Base-by-base conservation (phyloP, 129 eudicot species). In the Glebionis coronaria region DNA sequence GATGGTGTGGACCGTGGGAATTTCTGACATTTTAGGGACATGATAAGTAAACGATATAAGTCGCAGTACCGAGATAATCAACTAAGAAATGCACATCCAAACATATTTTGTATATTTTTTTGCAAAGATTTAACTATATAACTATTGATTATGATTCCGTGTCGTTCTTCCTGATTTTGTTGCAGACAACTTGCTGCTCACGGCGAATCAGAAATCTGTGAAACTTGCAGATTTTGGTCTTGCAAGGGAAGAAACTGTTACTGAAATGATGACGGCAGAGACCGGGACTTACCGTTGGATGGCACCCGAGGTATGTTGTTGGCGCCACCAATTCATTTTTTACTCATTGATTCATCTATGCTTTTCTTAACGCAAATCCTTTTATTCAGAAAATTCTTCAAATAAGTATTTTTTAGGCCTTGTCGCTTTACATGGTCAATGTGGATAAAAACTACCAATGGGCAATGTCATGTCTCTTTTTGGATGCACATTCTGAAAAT, bases 211-310 rank as follows among this genome's bases (percentile, higher is more conserved):
- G 69, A 82, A 89, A 81, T 82, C 97, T 56, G 95, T 93, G 64
- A 93, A 93, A 82, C 97, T 93, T 76, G 99, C 99, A 62, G 97
- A 93, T 81, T 93, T 93, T 65, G 99, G 99, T 67, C 90, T 88
- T 79, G 99, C 99, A 14, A 88, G 99, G 80, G 99, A 93, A 86
- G 99, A 93, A 79, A 63, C 97, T 2, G 90, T 93, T 53, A 89
- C 95, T 3, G 99, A 93, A 77, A 93, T 93, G 99, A 93, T 93
- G 99, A 93, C 97, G 10, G 99, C 97, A 0, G 99, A 88, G 74
- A 93, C 99, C 44, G 99, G 99, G 64, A 93, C 99, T 12, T 93
- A 93, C 44, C 95, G 99, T 46, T 93, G 99, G 99, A 93, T 93
- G 99, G 99, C 99, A 12, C 99, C 99, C 10, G 99, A 93, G 96